phyloP scores from a whole-genome alignment of 2,329 filamentous ascomycete genomes.

The Epichloe brachyelytri region DNA sequence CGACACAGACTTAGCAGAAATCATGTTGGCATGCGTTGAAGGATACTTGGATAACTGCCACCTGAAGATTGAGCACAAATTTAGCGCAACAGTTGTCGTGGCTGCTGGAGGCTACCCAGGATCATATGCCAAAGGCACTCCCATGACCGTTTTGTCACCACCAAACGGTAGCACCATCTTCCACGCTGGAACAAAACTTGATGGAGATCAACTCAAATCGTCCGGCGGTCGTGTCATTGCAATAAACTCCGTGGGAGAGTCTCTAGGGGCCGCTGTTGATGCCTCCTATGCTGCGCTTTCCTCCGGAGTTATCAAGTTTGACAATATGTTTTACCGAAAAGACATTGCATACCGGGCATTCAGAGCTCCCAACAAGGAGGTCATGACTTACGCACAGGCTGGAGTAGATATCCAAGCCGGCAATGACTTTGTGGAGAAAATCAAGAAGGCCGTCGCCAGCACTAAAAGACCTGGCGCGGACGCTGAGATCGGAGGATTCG shows the following conservation, averaged over 20 bases:
- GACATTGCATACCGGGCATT: conserved; percentile 79
- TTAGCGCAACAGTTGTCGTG: conserved; percentile 85
- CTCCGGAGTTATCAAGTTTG: conserved; percentile 56
- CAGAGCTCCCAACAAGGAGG: conserved; percentile 31
- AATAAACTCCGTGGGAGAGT: conserved; percentile 61
- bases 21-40: conserved; percentile 76
- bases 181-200: conserved; percentile 74
- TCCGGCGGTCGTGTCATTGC: conserved; percentile 88
- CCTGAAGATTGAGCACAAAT: conserved; percentile 54
- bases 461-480: conserved; percentile 80
- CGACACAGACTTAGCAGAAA: conserved; percentile 72
- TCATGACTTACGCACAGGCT: conserved; percentile 81
- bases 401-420: conserved; percentile 92
- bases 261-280: conserved; percentile 69
- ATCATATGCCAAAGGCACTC: conserved; percentile 66
- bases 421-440: conserved; percentile 82
- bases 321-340: conserved; percentile 81
- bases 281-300: conserved; percentile 78
- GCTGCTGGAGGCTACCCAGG: conserved; percentile 86
- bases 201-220: conserved; percentile 53
- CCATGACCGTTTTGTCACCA: conserved; percentile 35
- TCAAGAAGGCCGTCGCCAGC: conserved; percentile 78
- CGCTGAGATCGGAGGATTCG: conserved; percentile 90
- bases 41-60: conserved; percentile 58
- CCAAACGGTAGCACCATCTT: conserved; percentile 55